Percentiles rank a stretch among this genome's conserved stretches.
These are phyloP conservation scores for Annulohypoxylon truncatum DNA, from an alignment of 2,329 filamentous ascomycete genomes.

Conservation along the genomic window DNA sequence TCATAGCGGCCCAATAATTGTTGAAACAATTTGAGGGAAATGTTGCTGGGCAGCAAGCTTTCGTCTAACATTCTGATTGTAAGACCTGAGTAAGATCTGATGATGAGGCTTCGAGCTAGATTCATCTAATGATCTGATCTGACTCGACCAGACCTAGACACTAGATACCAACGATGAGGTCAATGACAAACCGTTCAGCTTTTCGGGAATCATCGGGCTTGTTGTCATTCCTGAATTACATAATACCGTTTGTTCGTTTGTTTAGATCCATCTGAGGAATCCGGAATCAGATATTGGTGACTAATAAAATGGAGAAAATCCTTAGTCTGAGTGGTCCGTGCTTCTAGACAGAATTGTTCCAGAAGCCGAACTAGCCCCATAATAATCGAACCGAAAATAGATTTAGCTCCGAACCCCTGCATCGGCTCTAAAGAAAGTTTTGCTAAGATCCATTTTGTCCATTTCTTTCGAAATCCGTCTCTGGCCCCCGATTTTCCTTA, in stretches of 20 bases:
- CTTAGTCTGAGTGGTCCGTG: constrained; percentile 4
- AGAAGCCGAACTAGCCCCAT: constrained; percentile 14
- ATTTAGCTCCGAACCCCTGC: constrained; percentile 34
- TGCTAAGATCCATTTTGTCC: constrained; percentile 12
- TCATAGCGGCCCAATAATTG: constrained; percentile 53
- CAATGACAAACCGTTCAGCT: background rate
- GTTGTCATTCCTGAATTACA: background rate
- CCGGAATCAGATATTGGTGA: background rate
- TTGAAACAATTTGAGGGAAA: constrained; percentile 52
- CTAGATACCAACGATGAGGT: background rate
- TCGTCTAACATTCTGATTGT: constrained; percentile 34
- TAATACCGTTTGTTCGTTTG: background rate
- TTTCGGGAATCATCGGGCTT: background rate
- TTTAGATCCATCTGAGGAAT: background rate
- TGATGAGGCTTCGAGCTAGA: background rate
- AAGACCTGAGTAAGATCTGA: background rate
- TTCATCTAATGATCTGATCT: background rate
- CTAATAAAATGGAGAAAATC: constrained; percentile 2
- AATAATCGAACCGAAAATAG: constrained; percentile 23
- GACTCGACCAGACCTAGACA: background rate
- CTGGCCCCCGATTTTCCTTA: constrained; percentile 25
- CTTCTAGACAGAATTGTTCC: constrained; percentile 15
- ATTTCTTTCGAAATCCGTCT: constrained; percentile 31
- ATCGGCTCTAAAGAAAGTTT: constrained; percentile 23
- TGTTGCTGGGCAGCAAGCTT: constrained; percentile 40